Evolutionary conservation across 2,329 filamentous ascomycete genomes (phyloP).

Genomic region (Venturia pyrina): DNA sequence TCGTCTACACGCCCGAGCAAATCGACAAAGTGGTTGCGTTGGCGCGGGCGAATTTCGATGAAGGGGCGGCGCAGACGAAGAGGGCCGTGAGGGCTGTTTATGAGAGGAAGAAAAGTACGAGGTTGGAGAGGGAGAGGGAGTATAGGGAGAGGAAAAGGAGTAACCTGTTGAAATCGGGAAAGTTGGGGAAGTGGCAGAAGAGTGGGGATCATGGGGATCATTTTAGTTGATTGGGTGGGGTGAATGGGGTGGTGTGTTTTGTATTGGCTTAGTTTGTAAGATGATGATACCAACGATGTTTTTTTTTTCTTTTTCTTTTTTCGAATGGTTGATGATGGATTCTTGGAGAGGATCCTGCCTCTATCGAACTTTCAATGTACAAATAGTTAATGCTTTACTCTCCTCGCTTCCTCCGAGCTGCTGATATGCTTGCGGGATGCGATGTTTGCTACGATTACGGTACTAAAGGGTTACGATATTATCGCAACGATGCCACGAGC

Average conservation of each 20-base stretch:
- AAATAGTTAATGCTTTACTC: no score
- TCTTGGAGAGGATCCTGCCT: no score
- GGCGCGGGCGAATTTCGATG: slow-evolving; percentile 75
- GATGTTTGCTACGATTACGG: no score
- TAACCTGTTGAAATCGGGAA: slow-evolving; percentile 31
- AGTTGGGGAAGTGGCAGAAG: slow-evolving; percentile 42
- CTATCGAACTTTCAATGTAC: no score
- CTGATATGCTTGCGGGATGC: no score
- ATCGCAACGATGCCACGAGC: no score
- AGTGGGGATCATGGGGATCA: slow-evolving; percentile 50
- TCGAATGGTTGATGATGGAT: no score
- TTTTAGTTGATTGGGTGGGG: slow-evolving; percentile 44
- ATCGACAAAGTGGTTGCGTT: slow-evolving; percentile 76
- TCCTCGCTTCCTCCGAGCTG: no score
- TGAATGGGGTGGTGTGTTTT: neutral
- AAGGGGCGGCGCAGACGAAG: slow-evolving; percentile 69
- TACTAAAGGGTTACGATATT: no score
- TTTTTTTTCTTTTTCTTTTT: neutral
- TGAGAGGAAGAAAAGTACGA: slow-evolving; percentile 69
- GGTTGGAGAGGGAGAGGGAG: slow-evolving; percentile 43
- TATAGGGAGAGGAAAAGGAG: slow-evolving; percentile 28
- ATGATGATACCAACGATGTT: neutral
- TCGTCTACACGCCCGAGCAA: slow-evolving; percentile 85
- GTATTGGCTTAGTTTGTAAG: neutral
- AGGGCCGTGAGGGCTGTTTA: slow-evolving; percentile 80